phyloP scores from a whole-genome alignment of 352 stramenopile species.

The Aphanomyces cochlioides region DNA sequence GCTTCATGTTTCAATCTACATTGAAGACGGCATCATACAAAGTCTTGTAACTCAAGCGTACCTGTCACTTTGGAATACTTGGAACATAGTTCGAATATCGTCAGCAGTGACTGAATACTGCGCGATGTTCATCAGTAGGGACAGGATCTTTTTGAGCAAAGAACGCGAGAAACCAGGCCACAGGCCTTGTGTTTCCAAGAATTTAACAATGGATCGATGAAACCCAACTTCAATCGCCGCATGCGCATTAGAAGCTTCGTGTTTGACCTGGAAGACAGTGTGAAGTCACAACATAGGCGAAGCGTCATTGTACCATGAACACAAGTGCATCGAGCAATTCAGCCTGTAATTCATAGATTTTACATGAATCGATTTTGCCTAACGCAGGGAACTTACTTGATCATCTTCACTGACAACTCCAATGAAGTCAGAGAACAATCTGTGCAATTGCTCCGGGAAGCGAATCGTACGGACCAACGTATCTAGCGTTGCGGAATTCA shows the following conservation, averaged over 20 bases:
- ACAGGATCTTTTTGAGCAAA: constrained; percentile 74
- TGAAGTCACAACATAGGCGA: neutral
- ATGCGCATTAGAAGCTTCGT: constrained; percentile 52
- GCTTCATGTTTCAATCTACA: constrained; percentile 52
- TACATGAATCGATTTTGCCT: too few species aligned
- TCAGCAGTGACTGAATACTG: constrained; percentile 75
- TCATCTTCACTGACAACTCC: constrained; percentile 61
- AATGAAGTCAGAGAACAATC: constrained; percentile 61
- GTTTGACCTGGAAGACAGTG: constrained; percentile 21
- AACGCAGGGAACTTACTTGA: constrained; percentile 36
- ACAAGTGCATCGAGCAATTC: constrained; percentile 66
- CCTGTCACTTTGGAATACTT: constrained; percentile 65
- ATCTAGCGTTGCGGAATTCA: constrained; percentile 24
- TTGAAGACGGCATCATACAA: neutral
- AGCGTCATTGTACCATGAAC: constrained; percentile 54
- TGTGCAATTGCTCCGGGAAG: constrained; percentile 14
- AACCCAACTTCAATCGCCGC: constrained; percentile 63
- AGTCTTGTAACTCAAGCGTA: neutral
- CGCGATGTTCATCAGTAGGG: constrained; percentile 70
- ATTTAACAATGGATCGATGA: constrained; percentile 66
- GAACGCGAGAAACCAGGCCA: constrained; percentile 53
- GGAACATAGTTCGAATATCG: constrained; percentile 78
- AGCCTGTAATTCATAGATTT: constrained; percentile 34
- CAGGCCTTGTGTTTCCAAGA: constrained; percentile 63
- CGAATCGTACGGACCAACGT: constrained; percentile 26